Evolutionary conservation across 2,329 filamentous ascomycete species (phyloP), one percentile per base, ranked within the genome.

Genomic region (Sclerotiophoma versabilis): DNA sequence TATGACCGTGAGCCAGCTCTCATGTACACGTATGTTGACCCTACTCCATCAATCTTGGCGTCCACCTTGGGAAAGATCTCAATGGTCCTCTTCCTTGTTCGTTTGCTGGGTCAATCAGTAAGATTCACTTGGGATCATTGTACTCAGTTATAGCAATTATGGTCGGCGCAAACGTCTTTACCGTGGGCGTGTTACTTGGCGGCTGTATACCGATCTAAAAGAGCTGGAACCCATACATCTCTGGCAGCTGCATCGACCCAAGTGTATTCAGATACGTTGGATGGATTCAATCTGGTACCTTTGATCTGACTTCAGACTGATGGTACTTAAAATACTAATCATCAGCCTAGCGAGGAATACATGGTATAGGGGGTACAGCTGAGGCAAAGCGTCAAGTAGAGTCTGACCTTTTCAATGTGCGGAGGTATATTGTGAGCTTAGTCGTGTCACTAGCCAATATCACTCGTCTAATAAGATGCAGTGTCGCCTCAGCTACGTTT

Each of bases 281-380:
- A 4, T 8, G 19, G 12, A 25, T 20, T 11, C 37, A 39, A 26
- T 15, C 37, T 25, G 12, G 37, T 23, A 25, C 23, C 19, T n/a
- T n/a, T n/a, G n/a, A n/a, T n/a, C n/a, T n/a, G n/a, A n/a, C n/a
- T n/a, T n/a, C n/a, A n/a, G n/a, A n/a, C n/a, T n/a, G n/a, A n/a
- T n/a, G n/a, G n/a, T n/a, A n/a, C n/a, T n/a, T n/a, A n/a, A n/a
- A n/a, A n/a, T n/a, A n/a, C n/a, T n/a, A n/a, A n/a, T n/a, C n/a
- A n/a, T n/a, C n/a, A n/a, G n/a, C n/a, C n/a, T n/a, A n/a, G n/a
- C n/a, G n/a, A n/a, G n/a, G n/a, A n/a, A n/a, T n/a, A 44, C 22
- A 51, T 51, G 38, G 32, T 51, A 3, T 51, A 30, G 48, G 25
- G 15, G 9, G n/a, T 51, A 23, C 17, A 44, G 2, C 29, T 37